Evolutionary conservation across 1,284 basidiomycete species (phyloP), one percentile per base, ranked within the genome.

Genomic region (Grifola frondosa): DNA sequence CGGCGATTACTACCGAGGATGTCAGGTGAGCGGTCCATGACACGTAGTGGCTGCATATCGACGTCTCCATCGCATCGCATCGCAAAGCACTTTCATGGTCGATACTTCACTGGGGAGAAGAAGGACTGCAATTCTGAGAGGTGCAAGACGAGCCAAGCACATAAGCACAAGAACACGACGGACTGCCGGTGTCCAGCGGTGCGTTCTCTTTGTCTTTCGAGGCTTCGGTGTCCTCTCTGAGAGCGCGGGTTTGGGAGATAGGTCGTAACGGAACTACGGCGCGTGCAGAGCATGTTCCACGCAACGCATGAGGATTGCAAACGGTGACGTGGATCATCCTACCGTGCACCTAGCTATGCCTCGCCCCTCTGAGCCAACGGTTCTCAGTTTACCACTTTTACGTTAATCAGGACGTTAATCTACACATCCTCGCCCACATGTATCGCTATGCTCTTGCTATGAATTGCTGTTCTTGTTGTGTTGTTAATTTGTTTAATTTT

Each of bases 1-100:
- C 35, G 79, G 79, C 32, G 79, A 81, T 52, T 81, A 70, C 52
- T 78, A 80, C 56, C 73, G 79, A 58, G 79, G 80, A 21, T 81
- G 79, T 51, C 75, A 77, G 46, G 79, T 80, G 60, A 46, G 74
- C 30, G 45, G 12, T 17, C 28, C 29, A 23, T 21, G 8, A 5
- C 13, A n/a, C 37, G 30, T 17, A 23, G 20, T 22, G 17, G 28
- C 50, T 21, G 21, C 20, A 6, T 25, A 8, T 15, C 22, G n/a
- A 31, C 17, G 30, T 21, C 12, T 12, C 29, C 25, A 6, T 20
- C 9, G 20, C 31, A 37, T 29, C 30, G 20, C 43, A 26, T 42
- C 45, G 29, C 48, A 45, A 56, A 82, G 80, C 80, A 82, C 56
- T 83, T 81, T 61, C 78, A 81, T 50, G 74, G 74, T 30, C 71